phyloP scores from a whole-genome alignment of 2,329 filamentous ascomycete species.

The Tolypocladium tropicale region DNA sequence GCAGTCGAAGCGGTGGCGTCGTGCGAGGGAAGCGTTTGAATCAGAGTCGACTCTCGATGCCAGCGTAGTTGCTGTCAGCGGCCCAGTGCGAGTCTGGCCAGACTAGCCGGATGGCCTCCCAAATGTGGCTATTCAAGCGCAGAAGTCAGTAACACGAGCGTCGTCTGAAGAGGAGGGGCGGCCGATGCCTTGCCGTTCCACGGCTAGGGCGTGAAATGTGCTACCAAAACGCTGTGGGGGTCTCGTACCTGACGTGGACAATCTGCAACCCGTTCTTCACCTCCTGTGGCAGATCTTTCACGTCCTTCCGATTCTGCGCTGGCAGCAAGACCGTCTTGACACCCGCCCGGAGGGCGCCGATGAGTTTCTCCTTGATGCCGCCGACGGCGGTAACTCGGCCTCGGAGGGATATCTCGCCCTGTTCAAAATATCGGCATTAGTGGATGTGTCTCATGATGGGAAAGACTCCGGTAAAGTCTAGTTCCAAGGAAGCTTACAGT shows the following conservation, averaged over 20 bases:
- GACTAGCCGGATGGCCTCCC: constrained; percentile 82
- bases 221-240: not conserved
- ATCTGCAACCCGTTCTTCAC: constrained; percentile 82
- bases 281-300: constrained; percentile 80
- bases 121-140: constrained; percentile 59
- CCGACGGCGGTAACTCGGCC: constrained; percentile 90
- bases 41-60: constrained; percentile 72
- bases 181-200: constrained; percentile 2
- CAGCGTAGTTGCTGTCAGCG: constrained; percentile 55
- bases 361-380: constrained; percentile 97
- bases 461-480: not conserved
- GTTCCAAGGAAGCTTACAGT: constrained; percentile 44
- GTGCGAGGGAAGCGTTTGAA: not conserved
- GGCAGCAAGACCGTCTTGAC: constrained; percentile 91
- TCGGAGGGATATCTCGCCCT: constrained; percentile 66
- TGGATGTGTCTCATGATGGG: not conserved
- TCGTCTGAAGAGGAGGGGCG: not conserved
- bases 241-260: constrained; percentile 69
- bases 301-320: constrained; percentile 82
- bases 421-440: constrained; percentile 17
- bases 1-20: not conserved
- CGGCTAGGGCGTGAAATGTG: not conserved
- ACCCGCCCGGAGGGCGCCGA: constrained; percentile 83
- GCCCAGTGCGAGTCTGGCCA: constrained; percentile 90
- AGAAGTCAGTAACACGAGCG: constrained; percentile 18